Evolutionary conservation across 2,329 filamentous ascomycete genomes (phyloP).

Genomic region (Aspergillus pseudoviridinutans): DNA sequence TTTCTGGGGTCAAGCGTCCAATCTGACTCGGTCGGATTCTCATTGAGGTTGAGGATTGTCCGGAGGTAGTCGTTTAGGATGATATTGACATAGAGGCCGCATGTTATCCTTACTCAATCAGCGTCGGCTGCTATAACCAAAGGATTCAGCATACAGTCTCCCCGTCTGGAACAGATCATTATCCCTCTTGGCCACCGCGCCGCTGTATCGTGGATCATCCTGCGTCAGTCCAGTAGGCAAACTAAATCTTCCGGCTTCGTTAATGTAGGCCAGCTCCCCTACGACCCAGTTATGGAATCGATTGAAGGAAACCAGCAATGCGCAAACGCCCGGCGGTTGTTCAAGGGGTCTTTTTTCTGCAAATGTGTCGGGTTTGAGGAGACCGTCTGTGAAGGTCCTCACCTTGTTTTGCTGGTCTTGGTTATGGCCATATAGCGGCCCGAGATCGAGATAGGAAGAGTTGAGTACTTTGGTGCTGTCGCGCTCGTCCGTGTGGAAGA

Average conservation of each 20-base stretch:
- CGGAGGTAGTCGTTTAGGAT: conserved; percentile 32
- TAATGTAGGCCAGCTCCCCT: conserved; percentile 36
- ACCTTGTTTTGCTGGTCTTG: conserved; percentile 31
- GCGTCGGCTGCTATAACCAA: background rate
- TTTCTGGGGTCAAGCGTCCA: conserved; percentile 4
- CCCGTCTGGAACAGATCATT: conserved; percentile 35
- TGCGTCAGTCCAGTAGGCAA: conserved; percentile 14
- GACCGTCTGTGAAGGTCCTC: conserved; percentile 34
- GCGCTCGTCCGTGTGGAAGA: conserved; percentile 25
- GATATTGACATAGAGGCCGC: conserved; percentile 32
- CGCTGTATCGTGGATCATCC: conserved; percentile 22
- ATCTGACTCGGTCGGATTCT: conserved; percentile 2
- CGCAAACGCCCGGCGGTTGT: conserved; percentile 32
- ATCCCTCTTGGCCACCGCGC: conserved; percentile 35
- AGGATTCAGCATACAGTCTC: conserved; percentile 13
- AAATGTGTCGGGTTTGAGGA: conserved; percentile 37
- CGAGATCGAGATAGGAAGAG: conserved; percentile 47
- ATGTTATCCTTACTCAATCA: conserved; percentile 16
- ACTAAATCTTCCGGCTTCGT: conserved; percentile 35
- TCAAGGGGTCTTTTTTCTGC: conserved; percentile 28
- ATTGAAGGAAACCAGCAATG: conserved; percentile 34
- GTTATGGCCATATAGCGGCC: conserved; percentile 43
- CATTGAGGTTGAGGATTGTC: conserved; percentile 27
- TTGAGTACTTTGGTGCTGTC: conserved; percentile 33
- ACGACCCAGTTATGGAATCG: conserved; percentile 40